Evolutionary conservation across 2,329 filamentous ascomycete genomes (phyloP), one percentile per base, ranked within the genome.

Genomic region (Verticillium tricorpus): DNA sequence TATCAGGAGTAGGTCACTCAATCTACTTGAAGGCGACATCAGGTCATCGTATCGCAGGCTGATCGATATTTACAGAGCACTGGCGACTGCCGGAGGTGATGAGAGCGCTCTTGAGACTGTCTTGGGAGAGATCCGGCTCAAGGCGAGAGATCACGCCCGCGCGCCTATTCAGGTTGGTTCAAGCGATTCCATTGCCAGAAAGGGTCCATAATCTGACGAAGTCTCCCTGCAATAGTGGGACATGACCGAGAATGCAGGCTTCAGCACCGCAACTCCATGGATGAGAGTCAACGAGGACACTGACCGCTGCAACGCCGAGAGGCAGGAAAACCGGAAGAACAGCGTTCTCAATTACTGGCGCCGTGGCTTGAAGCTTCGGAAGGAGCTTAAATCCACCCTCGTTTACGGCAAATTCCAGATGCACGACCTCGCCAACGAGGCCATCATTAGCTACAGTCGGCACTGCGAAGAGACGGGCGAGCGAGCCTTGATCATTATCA

Each of bases 341-440:
- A 56, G 54, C 31, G 54, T 56, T 22, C 54, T 56, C 31, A 56
- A 56, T 15, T 56, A 56, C 54, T 56, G 54, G 54, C 54, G 54
- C 28, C 28, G 54, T 17, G 54, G 25, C 25, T 25, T 56, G 28
- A 56, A 28, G 25, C 5, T 34, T 56, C 54, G 54, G 8, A 7
- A 15, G 15, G 54, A 56, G 28, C 54, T 17, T 11, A 56, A 56
- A 25, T 9, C 31, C 15, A 56, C 54, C 28, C 54, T 56, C 17
- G 28, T 56, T 25, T 56, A 56, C 54, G 54, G 54, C 28, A 32
- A 17, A 12, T 56, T 56, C 28, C 9, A 56, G 28, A 56, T 56
- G 54, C 28, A 56, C 54, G 54, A 56, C 54, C 8, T 34, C 15
- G 28, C n/a, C 9, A 56, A 34, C 28, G 31, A 56, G 31, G 25